Conservation (phyloP, 441 rosid genomes). For the Populus tomentosa region DNA sequence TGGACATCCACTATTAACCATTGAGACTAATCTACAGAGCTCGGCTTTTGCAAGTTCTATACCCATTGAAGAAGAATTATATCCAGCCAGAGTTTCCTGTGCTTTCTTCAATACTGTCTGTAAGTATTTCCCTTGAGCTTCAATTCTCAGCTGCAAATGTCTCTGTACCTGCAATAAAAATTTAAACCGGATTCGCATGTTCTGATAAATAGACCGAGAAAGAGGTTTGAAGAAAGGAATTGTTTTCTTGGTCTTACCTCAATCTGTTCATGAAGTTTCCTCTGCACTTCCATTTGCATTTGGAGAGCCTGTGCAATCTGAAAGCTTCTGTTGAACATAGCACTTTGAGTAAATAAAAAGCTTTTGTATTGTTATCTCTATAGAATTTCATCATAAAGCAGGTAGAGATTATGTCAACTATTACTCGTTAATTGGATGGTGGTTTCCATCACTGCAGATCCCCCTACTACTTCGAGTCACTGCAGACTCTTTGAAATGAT, state of each 20-base stretch:
- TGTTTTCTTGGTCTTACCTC: slow-evolving; percentile 46
- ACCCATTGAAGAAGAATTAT: slow-evolving; percentile 52
- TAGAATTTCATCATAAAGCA: slow-evolving; percentile 13
- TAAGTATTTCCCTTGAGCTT: slow-evolving; percentile 95
- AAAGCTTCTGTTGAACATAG: slow-evolving; percentile 45
- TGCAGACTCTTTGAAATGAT: slow-evolving; percentile 17
- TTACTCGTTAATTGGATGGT: slow-evolving; percentile 63
- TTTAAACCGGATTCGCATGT: slow-evolving; percentile 11
- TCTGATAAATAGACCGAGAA: not conserved
- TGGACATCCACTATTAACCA: slow-evolving; percentile 52
- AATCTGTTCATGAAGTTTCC: slow-evolving; percentile 86
- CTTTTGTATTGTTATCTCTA: not conserved
- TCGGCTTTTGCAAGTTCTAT: slow-evolving; percentile 68
- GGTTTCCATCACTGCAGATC: slow-evolving; percentile 32
- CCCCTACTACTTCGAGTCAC: slow-evolving; percentile 21
- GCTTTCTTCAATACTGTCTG: slow-evolving; percentile 81
- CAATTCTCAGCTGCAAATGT: slow-evolving; percentile 92
- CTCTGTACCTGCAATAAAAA: slow-evolving; percentile 74
- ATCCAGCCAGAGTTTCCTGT: slow-evolving; percentile 82
- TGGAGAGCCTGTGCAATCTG: slow-evolving; percentile 79
- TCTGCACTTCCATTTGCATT: slow-evolving; percentile 93
- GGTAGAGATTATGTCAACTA: slow-evolving; percentile 18
- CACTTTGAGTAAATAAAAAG: slow-evolving; percentile 1
- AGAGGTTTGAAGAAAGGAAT: not conserved
- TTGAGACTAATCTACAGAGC: slow-evolving; percentile 63